Base-by-base conservation (phyloP, 176 grass and related monocot genomes). In the Poa pratensis region DNA sequence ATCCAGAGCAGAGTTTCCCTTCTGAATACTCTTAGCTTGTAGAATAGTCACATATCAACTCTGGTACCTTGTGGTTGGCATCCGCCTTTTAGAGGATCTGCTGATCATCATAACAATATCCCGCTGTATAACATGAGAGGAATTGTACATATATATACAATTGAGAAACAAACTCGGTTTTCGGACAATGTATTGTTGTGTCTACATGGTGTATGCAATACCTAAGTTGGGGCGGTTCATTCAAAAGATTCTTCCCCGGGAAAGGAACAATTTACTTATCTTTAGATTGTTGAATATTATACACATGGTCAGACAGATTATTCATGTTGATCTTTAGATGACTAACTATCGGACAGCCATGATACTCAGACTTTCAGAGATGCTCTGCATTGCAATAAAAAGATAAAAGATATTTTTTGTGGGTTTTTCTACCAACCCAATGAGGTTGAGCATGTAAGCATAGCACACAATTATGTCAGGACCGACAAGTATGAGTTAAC, bases 1-100 rank as follows among this genome's bases (percentile, higher is more conserved):
- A 61, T 86, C 54, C 76, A 80, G 57, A 62, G 11, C 16, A 80
- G 84, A 37, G 84, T 86, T 71, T 63, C 76, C 11, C 76, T 86
- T 22, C 67, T 80, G 0, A 86, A 86, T 32, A 86, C 79, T 59
- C 71, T 65, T 11, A 80, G 66, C 66, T 59, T 55, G 59, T 80
- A 79, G 30, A 48, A 9, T 67, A 13, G 58, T 77, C 77, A 32
- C 26, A 39, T 12, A 28, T 1, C 17, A 84, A 77, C 28, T 77
- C 27, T n/a, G 13, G 10, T 9, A 34, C 26, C 24, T 1, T 35
- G 18, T 77, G 73, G 69, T 83, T 70, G 23, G 72, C 50, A 23
- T 83, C 80, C 51, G 6, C 24, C 13, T 65, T 65, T 65, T 65
- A 65, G 5, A 64, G 62, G 27, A 65, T 65, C 16, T 65, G 27